Evolutionary conservation across 768 basidiomycete species (phyloP).

Genomic region (Tylopilus balloui): DNA sequence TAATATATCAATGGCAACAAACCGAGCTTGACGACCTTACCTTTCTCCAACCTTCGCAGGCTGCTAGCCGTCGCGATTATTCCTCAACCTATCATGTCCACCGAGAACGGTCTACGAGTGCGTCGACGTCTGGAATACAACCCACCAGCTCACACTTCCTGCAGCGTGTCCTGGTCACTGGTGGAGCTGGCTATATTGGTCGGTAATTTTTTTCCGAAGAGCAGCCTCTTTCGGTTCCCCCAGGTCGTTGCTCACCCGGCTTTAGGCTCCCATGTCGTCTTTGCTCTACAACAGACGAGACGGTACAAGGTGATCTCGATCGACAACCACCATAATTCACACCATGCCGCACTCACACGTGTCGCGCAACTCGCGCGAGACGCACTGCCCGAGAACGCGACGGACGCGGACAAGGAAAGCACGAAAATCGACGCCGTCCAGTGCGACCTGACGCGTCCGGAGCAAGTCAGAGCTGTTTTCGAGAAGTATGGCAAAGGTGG

Average conservation of each 20-base stretch:
- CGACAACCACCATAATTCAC: slow-evolving; percentile 94
- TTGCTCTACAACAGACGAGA: slow-evolving; percentile 77
- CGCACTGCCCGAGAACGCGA: slow-evolving; percentile 61
- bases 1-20: slow-evolving; percentile 10
- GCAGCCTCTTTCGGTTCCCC: background rate
- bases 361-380: slow-evolving; percentile 77
- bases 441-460: slow-evolving; percentile 72
- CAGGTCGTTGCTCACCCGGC: slow-evolving; percentile 9
- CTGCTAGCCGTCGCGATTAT: background rate
- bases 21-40: background rate
- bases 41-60: background rate
- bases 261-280: slow-evolving; percentile 90
- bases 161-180: slow-evolving; percentile 65
- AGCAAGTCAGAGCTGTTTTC: slow-evolving; percentile 74
- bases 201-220: slow-evolving; percentile 12
- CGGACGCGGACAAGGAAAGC: slow-evolving; percentile 65
- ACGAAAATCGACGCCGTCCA: slow-evolving; percentile 64
- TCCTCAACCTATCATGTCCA: slow-evolving; percentile 24
- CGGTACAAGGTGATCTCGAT: slow-evolving; percentile 90
- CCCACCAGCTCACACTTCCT: slow-evolving; percentile 9
- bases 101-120: slow-evolving; percentile 42
- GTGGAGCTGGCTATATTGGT: slow-evolving; percentile 93
- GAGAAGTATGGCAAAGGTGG: slow-evolving; percentile 81
- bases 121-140: slow-evolving; percentile 23
- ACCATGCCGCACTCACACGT: slow-evolving; percentile 65